phyloP scores from a whole-genome alignment of 306 rosid species.

The Erythrophleum fordii region DNA sequence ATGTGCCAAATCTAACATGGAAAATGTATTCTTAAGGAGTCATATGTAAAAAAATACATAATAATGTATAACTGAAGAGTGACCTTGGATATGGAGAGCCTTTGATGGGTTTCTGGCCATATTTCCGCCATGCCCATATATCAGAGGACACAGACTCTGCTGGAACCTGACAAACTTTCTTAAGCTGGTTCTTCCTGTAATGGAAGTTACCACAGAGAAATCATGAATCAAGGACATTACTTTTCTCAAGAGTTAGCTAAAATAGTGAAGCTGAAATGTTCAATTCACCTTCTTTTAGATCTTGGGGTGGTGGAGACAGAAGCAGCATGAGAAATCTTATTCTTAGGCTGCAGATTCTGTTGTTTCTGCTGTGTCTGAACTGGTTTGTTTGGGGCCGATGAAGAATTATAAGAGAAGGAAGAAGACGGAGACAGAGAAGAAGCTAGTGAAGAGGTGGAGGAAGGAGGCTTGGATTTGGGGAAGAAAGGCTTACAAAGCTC shows the following conservation, averaged over 20 bases:
- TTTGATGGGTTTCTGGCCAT: constrained; percentile 97
- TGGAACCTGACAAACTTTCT: constrained; percentile 89
- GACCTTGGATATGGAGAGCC: constrained; percentile 99
- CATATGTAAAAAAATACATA: not conserved
- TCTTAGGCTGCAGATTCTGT: constrained; percentile 28
- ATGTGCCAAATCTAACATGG: not conserved
- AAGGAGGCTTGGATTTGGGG: constrained; percentile 54
- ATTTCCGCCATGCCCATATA: constrained; percentile 97
- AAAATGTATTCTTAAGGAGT: not conserved
- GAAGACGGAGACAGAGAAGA: constrained; percentile 41
- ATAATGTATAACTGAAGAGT: not conserved
- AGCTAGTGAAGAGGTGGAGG: constrained; percentile 29
- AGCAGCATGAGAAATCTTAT: constrained; percentile 47
- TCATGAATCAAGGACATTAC: constrained; percentile 17
- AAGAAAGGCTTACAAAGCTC: constrained; percentile 91
- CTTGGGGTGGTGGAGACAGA: constrained; percentile 54
- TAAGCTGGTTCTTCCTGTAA: constrained; percentile 83
- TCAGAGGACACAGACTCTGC: constrained; percentile 91
- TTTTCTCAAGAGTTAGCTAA: constrained; percentile 8
- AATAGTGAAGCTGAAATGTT: not conserved
- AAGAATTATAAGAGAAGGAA: constrained; percentile 37
- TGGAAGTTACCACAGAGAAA: not conserved
- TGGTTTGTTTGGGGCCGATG: constrained; percentile 42
- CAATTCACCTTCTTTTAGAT: constrained; percentile 79
- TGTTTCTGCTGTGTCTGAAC: constrained; percentile 48